Conservation (phyloP, 805 yeast genomes). For the Kodamaea sagamina region DNA sequence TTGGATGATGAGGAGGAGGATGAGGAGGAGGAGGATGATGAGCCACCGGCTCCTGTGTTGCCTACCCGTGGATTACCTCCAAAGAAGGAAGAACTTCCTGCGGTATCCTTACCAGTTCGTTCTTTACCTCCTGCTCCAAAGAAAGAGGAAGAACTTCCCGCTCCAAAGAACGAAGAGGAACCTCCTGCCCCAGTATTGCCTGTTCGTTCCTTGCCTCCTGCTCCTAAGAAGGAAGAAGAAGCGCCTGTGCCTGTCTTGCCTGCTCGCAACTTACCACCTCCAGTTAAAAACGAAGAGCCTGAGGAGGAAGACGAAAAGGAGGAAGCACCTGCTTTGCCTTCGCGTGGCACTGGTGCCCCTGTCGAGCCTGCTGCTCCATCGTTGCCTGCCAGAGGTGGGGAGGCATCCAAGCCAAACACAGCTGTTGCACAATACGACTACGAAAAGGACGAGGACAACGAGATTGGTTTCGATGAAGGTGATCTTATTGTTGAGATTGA, state of each 20-base stretch:
- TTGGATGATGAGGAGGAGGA: conserved; percentile 17
- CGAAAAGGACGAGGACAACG: conserved; percentile 74
- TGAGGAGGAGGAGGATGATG: conserved; percentile 50
- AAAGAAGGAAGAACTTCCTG: conserved; percentile 23
- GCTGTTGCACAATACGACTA: conserved; percentile 87
- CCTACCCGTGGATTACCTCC: conserved; percentile 20
- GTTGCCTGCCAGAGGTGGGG: conserved; percentile 17
- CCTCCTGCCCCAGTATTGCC: conserved; percentile 23
- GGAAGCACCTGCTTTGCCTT: conserved; percentile 19
- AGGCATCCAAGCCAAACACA: conserved; percentile 19
- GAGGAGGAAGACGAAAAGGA: conserved; percentile 28
- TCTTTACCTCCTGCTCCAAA: conserved; percentile 16
- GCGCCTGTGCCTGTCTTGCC: conserved; percentile 19
- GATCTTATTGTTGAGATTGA: conserved; percentile 67
- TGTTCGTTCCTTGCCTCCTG: conserved; percentile 14
- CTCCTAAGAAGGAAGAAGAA: conserved; percentile 18
- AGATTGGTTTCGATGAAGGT: conserved; percentile 65
- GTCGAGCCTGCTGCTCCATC: conserved; percentile 20
- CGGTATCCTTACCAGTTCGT: conserved; percentile 19
- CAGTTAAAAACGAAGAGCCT: conserved; percentile 20
- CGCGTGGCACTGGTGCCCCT: conserved; percentile 2
- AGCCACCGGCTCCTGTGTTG: conserved; percentile 18
- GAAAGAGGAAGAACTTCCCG: conserved; percentile 24
- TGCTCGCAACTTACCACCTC: conserved; percentile 15
- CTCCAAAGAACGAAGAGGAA: conserved; percentile 24